phyloP scores from a whole-genome alignment of 345 rosid genomes.

The Laguncularia racemosa region DNA sequence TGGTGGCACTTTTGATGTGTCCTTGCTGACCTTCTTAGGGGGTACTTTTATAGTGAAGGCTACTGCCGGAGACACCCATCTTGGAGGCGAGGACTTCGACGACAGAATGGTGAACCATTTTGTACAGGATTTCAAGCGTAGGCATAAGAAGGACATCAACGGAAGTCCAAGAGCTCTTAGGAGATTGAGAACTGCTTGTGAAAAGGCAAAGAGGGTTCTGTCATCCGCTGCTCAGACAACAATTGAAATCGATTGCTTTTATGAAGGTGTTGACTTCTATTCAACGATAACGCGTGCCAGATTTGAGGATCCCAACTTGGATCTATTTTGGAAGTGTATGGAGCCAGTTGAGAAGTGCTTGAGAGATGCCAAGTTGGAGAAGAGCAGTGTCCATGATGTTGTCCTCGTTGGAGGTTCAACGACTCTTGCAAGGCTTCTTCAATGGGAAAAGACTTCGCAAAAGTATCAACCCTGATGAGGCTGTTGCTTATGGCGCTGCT shows the following conservation, averaged over 20 bases:
- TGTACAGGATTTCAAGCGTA: constrained; percentile 37
- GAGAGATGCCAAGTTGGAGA: constrained; percentile 47
- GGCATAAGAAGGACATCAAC: constrained; percentile 31
- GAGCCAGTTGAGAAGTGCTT: constrained; percentile 47
- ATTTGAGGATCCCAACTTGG: constrained; percentile 47
- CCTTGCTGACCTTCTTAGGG: constrained; percentile 19
- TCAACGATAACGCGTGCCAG: constrained; percentile 37
- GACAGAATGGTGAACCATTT: constrained; percentile 39
- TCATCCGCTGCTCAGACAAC: constrained; percentile 48
- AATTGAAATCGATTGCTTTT: constrained; percentile 37
- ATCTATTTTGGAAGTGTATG: constrained; percentile 46
- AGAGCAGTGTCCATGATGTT: constrained; percentile 34
- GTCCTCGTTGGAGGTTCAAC: constrained; percentile 55
- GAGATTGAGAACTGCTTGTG: constrained; percentile 39
- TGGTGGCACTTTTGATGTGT: constrained; percentile 20
- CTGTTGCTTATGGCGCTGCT: constrained; percentile 43
- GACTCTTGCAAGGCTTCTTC: constrained; percentile 31
- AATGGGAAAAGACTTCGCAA: constrained; percentile 37
- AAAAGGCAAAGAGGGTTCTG: constrained; percentile 44
- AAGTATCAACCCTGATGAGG: constrained; percentile 42
- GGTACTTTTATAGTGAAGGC: constrained; percentile 29
- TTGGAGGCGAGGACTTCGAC: constrained; percentile 28
- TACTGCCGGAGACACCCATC: constrained; percentile 19
- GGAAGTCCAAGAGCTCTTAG: constrained; percentile 37
- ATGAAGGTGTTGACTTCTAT: constrained; percentile 36